Conservation (phyloP, 345 rosid genomes). For the Euphorbia pulcherrima region DNA sequence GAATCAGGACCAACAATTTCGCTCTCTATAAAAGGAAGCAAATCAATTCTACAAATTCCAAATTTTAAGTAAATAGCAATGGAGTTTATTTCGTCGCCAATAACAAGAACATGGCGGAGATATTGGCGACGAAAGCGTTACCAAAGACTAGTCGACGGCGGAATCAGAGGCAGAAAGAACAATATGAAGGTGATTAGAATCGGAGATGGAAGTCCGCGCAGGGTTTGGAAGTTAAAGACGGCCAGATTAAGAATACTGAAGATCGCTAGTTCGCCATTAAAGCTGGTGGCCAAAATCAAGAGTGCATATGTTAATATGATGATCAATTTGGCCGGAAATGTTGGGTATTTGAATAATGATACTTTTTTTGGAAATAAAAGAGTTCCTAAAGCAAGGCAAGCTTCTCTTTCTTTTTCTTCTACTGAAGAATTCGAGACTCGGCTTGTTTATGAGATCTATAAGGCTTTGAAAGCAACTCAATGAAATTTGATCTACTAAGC, state of each 20-base stretch:
- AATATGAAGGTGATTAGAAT: slow-evolving; percentile 20
- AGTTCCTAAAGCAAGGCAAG: slow-evolving; percentile 27
- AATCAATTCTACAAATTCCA: neutral
- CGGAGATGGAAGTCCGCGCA: slow-evolving; percentile 16
- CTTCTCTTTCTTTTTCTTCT: slow-evolving; percentile 6
- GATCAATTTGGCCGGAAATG: slow-evolving; percentile 25
- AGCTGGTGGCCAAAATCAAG: slow-evolving; percentile 30
- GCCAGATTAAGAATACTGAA: slow-evolving; percentile 23
- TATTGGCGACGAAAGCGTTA: slow-evolving; percentile 36
- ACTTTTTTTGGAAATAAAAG: slow-evolving; percentile 26
- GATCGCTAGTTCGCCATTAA: slow-evolving; percentile 21
- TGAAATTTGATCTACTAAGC: too few relatives aligned
- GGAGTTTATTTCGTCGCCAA: slow-evolving; percentile 20
- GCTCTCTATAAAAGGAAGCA: neutral
- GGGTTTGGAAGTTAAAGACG: slow-evolving; percentile 38
- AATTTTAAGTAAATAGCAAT: neutral
- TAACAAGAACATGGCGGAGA: slow-evolving; percentile 24
- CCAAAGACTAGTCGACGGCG: slow-evolving; percentile 20
- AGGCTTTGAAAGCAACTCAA: slow-evolving; percentile 21
- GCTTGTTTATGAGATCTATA: slow-evolving; percentile 39
- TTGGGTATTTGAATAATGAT: slow-evolving; percentile 22
- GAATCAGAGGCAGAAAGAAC: slow-evolving; percentile 10
- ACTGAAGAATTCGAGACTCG: slow-evolving; percentile 30
- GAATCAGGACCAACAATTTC: neutral
- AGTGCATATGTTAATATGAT: slow-evolving; percentile 34